Evolutionary conservation across 2,329 filamentous ascomycete genomes (phyloP).

Genomic region (Microascus cirrosus): DNA sequence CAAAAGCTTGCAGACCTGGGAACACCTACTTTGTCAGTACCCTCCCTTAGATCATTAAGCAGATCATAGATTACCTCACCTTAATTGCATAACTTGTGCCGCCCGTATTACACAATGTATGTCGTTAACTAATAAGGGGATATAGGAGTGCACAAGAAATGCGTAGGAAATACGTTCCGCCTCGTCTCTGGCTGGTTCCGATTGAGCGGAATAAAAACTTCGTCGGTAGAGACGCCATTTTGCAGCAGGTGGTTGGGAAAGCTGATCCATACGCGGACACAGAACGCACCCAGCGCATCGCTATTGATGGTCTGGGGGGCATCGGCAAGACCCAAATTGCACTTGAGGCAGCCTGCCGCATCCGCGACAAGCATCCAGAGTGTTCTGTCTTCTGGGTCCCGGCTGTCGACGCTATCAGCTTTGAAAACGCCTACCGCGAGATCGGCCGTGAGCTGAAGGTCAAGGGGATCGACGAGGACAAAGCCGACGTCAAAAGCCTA

Average conservation of each 20-base stretch:
- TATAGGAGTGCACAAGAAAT: neutral
- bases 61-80: neutral
- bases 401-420: constrained; percentile 13
- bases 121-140: neutral
- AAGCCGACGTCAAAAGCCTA: constrained; percentile 21
- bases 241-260: constrained; percentile 8
- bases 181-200: constrained; percentile 8
- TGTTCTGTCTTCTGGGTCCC: constrained; percentile 30
- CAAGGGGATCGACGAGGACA: constrained; percentile 17
- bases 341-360: constrained; percentile 18
- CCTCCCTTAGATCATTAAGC: too few relatives aligned
- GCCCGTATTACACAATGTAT: too few relatives aligned
- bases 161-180: neutral
- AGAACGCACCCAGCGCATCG: constrained; percentile 13
- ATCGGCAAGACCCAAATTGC: constrained; percentile 27
- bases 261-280: constrained; percentile 3
- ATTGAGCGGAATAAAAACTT: constrained; percentile 15
- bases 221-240: constrained; percentile 11
- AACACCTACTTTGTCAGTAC: too few relatives aligned
- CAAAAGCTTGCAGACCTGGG: too few relatives aligned
- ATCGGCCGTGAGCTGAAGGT: constrained; percentile 19
- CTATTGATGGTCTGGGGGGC: constrained; percentile 19
- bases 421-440: constrained; percentile 21
- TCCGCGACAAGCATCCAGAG: constrained; percentile 13
- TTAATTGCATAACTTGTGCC: too few relatives aligned